Conservation (phyloP, 139 green algal genomes). For the Zygnema circumcarinatum region DNA sequence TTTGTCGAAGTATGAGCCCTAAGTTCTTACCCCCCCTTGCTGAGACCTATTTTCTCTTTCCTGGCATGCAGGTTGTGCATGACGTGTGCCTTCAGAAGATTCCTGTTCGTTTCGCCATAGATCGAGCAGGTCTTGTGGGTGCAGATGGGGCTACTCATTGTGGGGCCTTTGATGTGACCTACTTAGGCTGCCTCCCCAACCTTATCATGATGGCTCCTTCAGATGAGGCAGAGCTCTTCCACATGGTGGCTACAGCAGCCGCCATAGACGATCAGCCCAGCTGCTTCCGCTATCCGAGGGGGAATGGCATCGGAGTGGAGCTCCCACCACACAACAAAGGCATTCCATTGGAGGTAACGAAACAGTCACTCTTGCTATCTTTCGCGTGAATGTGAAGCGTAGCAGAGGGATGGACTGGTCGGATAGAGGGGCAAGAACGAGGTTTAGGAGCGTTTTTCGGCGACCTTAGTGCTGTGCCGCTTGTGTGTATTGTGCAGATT, state of each 20-base stretch:
- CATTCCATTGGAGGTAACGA: slow-evolving; percentile 75
- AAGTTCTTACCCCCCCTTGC: too few species aligned
- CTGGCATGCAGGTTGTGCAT: slow-evolving; percentile 90
- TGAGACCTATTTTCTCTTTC: too few species aligned
- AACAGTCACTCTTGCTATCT: too few species aligned
- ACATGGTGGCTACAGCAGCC: slow-evolving; percentile 83
- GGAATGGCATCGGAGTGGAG: slow-evolving; percentile 94
- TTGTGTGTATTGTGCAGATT: background rate
- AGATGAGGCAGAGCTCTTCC: slow-evolving; percentile 76
- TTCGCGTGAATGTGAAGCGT: too few species aligned
- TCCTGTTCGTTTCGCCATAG: slow-evolving; percentile 98
- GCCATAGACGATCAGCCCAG: slow-evolving; percentile 93
- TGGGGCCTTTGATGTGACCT: slow-evolving; percentile 66
- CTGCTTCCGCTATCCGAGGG: slow-evolving; percentile 93
- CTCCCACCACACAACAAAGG: slow-evolving; percentile 84
- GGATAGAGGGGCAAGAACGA: too few species aligned
- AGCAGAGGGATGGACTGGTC: too few species aligned
- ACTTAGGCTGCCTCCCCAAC: slow-evolving; percentile 89
- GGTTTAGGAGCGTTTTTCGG: too few species aligned
- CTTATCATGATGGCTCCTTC: slow-evolving; percentile 97
- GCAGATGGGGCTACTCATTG: slow-evolving; percentile 96
- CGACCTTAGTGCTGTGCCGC: too few species aligned
- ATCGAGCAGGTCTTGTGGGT: slow-evolving; percentile 95
- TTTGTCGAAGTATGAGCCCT: too few species aligned
- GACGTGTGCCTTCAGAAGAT: slow-evolving; percentile 97